These are phyloP conservation scores for Cyberlindnera americana DNA, from an alignment of 805 yeast species.

Conservation along the genomic window DNA sequence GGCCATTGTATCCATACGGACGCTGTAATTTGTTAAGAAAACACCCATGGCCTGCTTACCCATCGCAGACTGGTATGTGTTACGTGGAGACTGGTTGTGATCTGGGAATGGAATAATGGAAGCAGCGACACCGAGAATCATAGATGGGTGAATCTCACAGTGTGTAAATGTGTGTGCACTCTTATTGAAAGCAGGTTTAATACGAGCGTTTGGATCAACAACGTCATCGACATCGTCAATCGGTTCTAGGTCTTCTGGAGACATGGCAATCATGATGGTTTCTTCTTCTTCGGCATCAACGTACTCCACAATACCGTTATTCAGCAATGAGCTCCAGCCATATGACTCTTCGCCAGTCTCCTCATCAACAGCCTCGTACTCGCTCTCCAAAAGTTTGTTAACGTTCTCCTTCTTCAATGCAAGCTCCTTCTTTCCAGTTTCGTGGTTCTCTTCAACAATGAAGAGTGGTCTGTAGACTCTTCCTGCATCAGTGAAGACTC, in stretches of 20 bases:
- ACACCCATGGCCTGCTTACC: constrained; percentile 99
- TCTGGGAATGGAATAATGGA: constrained; percentile 99
- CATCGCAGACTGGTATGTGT: constrained; percentile 99
- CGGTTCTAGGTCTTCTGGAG: constrained; percentile 91
- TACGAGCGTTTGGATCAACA: constrained; percentile 64
- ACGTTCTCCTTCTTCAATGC: constrained; percentile 83
- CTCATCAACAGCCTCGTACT: constrained; percentile 25
- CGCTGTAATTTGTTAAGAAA: constrained; percentile 88
- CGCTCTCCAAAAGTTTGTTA: constrained; percentile 50
- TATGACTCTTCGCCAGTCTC: constrained; percentile 31
- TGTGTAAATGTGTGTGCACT: constrained; percentile 88
- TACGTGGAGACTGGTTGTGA: constrained; percentile 99
- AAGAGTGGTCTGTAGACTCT: constrained; percentile 96
- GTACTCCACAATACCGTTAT: constrained; percentile 88
- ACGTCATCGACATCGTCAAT: constrained; percentile 38
- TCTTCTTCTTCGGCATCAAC: constrained; percentile 99
- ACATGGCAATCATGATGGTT: constrained; percentile 97
- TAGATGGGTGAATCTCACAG: constrained; percentile 98
- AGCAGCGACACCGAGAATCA: constrained; percentile 98
- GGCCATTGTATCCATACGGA: constrained; percentile 99
- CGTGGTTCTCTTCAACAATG: constrained; percentile 83
- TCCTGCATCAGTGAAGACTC: constrained; percentile 97
- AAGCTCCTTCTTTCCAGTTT: constrained; percentile 61
- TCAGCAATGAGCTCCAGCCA: constrained; percentile 83
- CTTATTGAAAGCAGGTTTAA: constrained; percentile 61